Evolutionary conservation across 176 grass and related monocot species (phyloP).

Genomic region (Juncus inflexus): DNA sequence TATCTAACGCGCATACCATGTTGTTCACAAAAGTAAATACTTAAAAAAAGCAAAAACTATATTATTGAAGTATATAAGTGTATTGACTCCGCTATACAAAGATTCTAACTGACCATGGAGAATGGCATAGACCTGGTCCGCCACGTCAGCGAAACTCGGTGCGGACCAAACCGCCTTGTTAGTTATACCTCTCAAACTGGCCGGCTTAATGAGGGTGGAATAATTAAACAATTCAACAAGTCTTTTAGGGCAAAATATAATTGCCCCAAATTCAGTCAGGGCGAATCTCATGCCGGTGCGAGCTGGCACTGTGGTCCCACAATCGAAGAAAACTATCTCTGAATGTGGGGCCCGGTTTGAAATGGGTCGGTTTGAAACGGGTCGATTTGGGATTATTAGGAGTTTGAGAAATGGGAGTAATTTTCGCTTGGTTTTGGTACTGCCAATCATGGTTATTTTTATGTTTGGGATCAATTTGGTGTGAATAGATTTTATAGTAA

Average conservation of each 20-base stretch:
- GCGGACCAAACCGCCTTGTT: conserved; percentile 47
- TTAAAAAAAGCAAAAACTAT: too few species aligned
- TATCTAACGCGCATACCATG: too few species aligned
- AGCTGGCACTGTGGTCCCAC: conserved; percentile 76
- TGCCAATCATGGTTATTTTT: too few species aligned
- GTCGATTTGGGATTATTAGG: too few species aligned
- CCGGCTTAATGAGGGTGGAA: conserved; percentile 80
- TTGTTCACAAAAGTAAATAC: too few species aligned
- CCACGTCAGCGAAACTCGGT: conserved; percentile 66
- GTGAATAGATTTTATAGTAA: too few species aligned
- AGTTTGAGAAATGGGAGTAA: too few species aligned
- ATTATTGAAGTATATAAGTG: too few species aligned
- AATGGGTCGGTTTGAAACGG: too few species aligned
- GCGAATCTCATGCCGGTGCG: conserved; percentile 42
- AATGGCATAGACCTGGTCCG: conserved; percentile 50
- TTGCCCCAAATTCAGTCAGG: conserved; percentile 84
- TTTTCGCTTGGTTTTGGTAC: too few species aligned
- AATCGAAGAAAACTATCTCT: conserved; percentile 96
- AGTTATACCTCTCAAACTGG: conserved; percentile 76
- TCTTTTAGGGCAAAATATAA: conserved; percentile 67
- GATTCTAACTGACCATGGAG: conserved; percentile 46
- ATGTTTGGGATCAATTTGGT: too few species aligned
- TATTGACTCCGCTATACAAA: too few species aligned
- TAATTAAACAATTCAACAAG: conserved; percentile 75
- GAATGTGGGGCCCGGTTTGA: background rate